Base-by-base conservation (phyloP, 1,284 basidiomycete species). In the Heterobasidion parviporum region DNA sequence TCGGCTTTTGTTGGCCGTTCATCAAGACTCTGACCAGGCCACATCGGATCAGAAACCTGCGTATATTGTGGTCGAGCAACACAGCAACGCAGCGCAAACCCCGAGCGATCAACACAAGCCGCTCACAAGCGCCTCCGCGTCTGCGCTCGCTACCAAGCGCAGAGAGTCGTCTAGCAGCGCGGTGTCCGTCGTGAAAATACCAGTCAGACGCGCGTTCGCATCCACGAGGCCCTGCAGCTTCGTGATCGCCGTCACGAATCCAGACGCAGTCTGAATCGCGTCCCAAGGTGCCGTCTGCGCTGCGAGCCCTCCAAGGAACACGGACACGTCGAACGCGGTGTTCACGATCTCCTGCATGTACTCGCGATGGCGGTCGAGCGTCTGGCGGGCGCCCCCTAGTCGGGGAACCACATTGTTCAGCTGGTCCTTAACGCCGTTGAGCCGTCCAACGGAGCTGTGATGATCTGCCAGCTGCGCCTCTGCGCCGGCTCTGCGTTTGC, bases 181-280 rank as follows among this genome's bases (percentile, higher is more conserved):
- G n/a, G 53, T 41, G n/a, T 45, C 45, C 15, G 45, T 54, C 16
- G 48, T 36, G 35, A 54, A 54, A 12, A 38, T 34, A 7, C 53
- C 53, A 18, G 53, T 54, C 32, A 54, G 36, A 8, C 18, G 44
- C 16, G 33, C 35, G n/a, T 54, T 34, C 6, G 46, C 18, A 18
- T 54, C 53, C 18, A 54, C 33, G 10, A 54, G 14, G 33, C 44
- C 44, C 35, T 54, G 53, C 12, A 54, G 53, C 16, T 41, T 47
- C 34, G 46, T 46, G 9, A 54, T 46, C 7, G 53, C 53, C 2
- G n/a, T 36, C 2, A 34, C 46, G 8, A 54, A 34, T 8, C 44
- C 33, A 18, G 53, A 33, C 10, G 46, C 46, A 26, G 53, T 34
- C 5, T 26, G 15, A 4, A 36, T 49, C 12, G 36, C 44, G 6